Conservation (phyloP, 1,139 yeast species). For the Candida neerlandica region DNA sequence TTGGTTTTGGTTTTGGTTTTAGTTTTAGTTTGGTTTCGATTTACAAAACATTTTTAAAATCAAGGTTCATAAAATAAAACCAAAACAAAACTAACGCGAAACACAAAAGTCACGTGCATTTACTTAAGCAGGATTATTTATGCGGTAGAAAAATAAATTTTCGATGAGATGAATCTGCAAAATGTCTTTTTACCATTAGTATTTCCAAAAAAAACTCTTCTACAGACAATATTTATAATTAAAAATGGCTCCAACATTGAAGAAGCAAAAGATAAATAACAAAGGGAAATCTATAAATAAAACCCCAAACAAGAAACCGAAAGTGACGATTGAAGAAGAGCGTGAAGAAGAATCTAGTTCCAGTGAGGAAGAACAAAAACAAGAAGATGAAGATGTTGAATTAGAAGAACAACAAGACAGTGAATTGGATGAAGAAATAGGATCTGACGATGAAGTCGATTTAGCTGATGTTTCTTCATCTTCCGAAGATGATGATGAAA, state of each 20-base stretch:
- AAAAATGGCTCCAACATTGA: constrained; percentile 11
- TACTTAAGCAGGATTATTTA: not conserved
- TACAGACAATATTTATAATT: not conserved
- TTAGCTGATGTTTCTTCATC: constrained; percentile 18
- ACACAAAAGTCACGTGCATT: not conserved
- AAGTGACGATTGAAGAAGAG: constrained; percentile 6
- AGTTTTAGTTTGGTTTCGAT: not conserved
- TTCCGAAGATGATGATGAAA: constrained; percentile 19
- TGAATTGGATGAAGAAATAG: constrained; percentile 15
- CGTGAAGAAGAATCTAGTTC: constrained; percentile 1
- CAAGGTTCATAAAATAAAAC: constrained; percentile 1
- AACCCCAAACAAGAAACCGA: constrained; percentile 7
- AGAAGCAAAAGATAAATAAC: constrained; percentile 15
- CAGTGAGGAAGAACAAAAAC: constrained; percentile 2
- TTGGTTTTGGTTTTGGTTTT: not conserved
- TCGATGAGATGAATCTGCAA: constrained; percentile 1
- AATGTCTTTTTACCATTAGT: not conserved
- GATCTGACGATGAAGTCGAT: constrained; percentile 19
- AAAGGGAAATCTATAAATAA: constrained; percentile 9
- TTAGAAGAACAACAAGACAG: constrained; percentile 13
- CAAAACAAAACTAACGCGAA: constrained; percentile 1
- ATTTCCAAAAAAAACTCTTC: not conserved
- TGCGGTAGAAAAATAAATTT: not conserved
- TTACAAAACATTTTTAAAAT: not conserved
- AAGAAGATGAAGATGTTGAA: constrained; percentile 15